Base-by-base conservation (phyloP, 345 rosid genomes). In the Nasturtium officinale region DNA sequence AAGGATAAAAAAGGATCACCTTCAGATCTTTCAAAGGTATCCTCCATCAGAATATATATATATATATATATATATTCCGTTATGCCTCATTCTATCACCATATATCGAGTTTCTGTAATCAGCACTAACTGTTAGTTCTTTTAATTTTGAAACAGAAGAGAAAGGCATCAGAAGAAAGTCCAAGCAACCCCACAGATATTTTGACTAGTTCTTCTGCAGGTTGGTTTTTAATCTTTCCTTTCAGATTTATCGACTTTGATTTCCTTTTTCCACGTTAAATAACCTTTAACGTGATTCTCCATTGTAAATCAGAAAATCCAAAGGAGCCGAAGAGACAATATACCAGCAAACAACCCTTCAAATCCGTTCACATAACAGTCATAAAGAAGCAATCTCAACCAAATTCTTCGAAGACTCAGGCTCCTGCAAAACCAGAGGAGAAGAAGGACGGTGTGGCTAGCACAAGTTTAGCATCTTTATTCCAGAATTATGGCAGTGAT, bases 401-500 rank as follows among this genome's bases (percentile, higher is more conserved):
- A 71, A 52, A 81, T 2, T 55, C 62, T 17, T 6, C 42, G 2
- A 78, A 60, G 5, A 28, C 45, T 58, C 66, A 51, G 26, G 26
- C 70, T 25, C 69, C 70, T 5, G 71, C 69, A 23, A 76, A 73
- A 67, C 52, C 62, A 26, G 85, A 83, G 57, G 85, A 76, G 59
- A 76, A 82, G 40, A 50, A 65, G 66, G 83, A 67, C 9, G 73
- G 57, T 43, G 73, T 55, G 63, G 38, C 42, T 23, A 65, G 58
- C 17, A 52, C 40, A 6, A 90, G 81, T 42, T 85, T 89, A 11
- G 80, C 62, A 1, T 89, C 93, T 17, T 65, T 92, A 3, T 85
- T 82, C 59, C 92, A 92, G 69, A 84, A 72, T 42, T 89, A 90
- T 32, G 90, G 78, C 6, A 86, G 87, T 67, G 91, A 87, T 51